phyloP scores from a whole-genome alignment of 176 grass and related monocot species.

The Olyra latifolia region DNA sequence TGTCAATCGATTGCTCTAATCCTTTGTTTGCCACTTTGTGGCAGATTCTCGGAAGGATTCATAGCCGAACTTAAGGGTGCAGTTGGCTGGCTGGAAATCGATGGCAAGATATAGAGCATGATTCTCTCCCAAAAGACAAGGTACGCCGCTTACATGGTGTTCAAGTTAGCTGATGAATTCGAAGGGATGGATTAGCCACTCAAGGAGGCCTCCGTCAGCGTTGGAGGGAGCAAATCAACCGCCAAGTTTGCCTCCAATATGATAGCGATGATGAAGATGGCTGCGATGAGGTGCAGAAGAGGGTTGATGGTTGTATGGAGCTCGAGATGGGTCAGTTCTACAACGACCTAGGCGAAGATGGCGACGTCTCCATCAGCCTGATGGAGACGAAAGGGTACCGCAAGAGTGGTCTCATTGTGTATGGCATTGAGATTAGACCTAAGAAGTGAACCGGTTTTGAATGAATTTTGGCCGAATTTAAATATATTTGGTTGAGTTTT shows the following conservation, averaged over 20 bases:
- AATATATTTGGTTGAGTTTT: too few relatives aligned
- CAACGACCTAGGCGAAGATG: slow-evolving; percentile 23
- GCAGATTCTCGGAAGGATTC: slow-evolving; percentile 45
- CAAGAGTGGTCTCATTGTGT: slow-evolving; percentile 55
- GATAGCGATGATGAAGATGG: background rate
- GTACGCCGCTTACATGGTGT: slow-evolving; percentile 55
- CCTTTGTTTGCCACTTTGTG: background rate
- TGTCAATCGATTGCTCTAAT: too few relatives aligned
- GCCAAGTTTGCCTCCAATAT: slow-evolving; percentile 28
- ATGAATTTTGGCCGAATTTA: too few relatives aligned
- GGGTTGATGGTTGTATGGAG: slow-evolving; percentile 56
- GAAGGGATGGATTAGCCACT: slow-evolving; percentile 19
- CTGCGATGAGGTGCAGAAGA: too few relatives aligned
- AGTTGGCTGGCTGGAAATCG: slow-evolving; percentile 58
- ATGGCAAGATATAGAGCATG: slow-evolving; percentile 44
- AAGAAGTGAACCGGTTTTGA: too few relatives aligned
- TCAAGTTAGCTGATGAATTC: slow-evolving; percentile 24
- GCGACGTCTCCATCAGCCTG: slow-evolving; percentile 35
- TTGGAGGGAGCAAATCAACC: slow-evolving; percentile 1
- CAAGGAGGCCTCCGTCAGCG: slow-evolving; percentile 27
- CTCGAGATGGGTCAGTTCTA: slow-evolving; percentile 49
- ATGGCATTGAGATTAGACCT: too few relatives aligned
- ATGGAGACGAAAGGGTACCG: slow-evolving; percentile 19
- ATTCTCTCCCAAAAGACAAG: slow-evolving; percentile 42
- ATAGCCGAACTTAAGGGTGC: slow-evolving; percentile 2